Conservation (phyloP, 371 early-diverging fungal species). For the Lichtheimia corymbifera region DNA sequence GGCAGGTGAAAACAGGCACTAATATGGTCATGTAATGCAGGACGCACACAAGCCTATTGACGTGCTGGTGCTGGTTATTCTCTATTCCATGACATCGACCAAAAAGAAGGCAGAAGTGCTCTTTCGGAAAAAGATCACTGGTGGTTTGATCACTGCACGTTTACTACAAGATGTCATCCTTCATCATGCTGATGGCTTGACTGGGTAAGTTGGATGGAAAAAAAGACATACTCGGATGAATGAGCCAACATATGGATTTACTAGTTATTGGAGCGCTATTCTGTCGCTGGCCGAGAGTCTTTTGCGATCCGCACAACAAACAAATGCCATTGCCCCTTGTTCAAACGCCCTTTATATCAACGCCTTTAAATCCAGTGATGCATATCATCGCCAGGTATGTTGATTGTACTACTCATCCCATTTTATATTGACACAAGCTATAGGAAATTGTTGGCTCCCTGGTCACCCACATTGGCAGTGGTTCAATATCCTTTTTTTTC, state of each 20-base stretch:
- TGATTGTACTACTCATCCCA: too few species aligned
- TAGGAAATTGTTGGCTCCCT: conserved; percentile 75
- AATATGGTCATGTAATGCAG: conserved; percentile 18
- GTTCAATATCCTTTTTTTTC: conserved; percentile 50
- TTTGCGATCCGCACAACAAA: conserved; percentile 56
- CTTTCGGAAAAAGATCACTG: conserved; percentile 60
- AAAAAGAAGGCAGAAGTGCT: conserved; percentile 67
- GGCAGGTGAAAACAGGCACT: background rate
- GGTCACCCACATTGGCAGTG: conserved; percentile 85
- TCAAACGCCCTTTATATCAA: conserved; percentile 54
- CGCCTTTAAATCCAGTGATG: conserved; percentile 59
- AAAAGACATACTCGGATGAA: too few species aligned
- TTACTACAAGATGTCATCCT: conserved; percentile 57
- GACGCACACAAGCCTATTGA: conserved; percentile 59
- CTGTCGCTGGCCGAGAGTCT: conserved; percentile 65
- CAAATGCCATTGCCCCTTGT: conserved; percentile 41
- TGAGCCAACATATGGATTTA: background rate
- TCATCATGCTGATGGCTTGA: conserved; percentile 51
- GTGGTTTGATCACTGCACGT: conserved; percentile 46
- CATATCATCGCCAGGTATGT: conserved; percentile 63
- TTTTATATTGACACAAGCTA: background rate
- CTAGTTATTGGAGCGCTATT: conserved; percentile 58
- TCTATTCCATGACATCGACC: conserved; percentile 65
- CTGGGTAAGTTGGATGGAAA: conserved; percentile 31
- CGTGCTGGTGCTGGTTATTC: conserved; percentile 63